Conservation (phyloP, 1,284 basidiomycete species). For the Xerocomus cyaneibrunnescens region DNA sequence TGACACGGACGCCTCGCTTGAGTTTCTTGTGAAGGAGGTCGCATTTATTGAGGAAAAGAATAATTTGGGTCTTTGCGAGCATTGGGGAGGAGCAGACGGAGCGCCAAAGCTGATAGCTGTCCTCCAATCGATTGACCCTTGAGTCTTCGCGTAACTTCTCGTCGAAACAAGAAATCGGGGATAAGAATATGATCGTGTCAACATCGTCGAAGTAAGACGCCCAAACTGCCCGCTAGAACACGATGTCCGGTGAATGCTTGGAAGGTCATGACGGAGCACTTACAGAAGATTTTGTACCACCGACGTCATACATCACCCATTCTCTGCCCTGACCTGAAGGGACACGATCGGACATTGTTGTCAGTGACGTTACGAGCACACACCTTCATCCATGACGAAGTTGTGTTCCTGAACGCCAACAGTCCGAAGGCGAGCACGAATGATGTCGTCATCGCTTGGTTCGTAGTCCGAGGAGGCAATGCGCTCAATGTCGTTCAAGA, state of each 20-base stretch:
- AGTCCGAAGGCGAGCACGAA: constrained; percentile 68
- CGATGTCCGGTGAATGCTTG: neutral
- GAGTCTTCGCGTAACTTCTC: constrained; percentile 68
- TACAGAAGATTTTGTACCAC: constrained; percentile 67
- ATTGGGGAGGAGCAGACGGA: constrained; percentile 64
- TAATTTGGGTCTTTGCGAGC: constrained; percentile 59
- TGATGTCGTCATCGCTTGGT: constrained; percentile 69
- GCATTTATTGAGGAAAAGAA: constrained; percentile 63
- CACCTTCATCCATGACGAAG: constrained; percentile 66
- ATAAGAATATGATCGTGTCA: constrained; percentile 71
- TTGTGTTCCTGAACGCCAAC: constrained; percentile 73
- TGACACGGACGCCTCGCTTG: constrained; percentile 55
- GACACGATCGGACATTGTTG: neutral
- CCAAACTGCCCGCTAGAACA: constrained; percentile 61
- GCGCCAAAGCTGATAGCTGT: constrained; percentile 71
- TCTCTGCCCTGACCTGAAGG: constrained; percentile 46
- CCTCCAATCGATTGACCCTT: constrained; percentile 66
- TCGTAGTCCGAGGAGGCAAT: constrained; percentile 59
- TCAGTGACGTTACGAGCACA: constrained; percentile 14
- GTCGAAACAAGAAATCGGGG: constrained; percentile 69
- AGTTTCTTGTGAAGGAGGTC: constrained; percentile 70
- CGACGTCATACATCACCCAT: constrained; percentile 74
- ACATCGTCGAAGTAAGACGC: constrained; percentile 73
- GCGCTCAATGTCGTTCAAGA: constrained; percentile 63
- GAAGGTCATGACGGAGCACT: constrained; percentile 24